Evolutionary conservation across 768 basidiomycete genomes (phyloP).

Genomic region (Naematelia encephala): DNA sequence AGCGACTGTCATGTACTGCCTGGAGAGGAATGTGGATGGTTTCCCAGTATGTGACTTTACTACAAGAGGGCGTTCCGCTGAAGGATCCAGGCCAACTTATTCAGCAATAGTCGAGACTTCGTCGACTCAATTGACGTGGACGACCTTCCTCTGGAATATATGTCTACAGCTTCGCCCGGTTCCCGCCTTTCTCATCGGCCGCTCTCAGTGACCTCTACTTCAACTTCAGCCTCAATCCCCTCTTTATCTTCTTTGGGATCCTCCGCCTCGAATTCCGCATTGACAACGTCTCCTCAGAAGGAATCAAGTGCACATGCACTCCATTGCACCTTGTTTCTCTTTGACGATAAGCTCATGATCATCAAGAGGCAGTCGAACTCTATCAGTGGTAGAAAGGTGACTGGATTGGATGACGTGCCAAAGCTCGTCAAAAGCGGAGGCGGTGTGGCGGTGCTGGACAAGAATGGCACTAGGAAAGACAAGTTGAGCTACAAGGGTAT

Average conservation of each 20-base stretch:
- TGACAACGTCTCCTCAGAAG: slow-evolving; percentile 51
- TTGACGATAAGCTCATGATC: slow-evolving; percentile 89
- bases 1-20: slow-evolving; percentile 79
- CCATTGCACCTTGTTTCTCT: slow-evolving; percentile 85
- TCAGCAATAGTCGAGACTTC: slow-evolving; percentile 80
- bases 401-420: slow-evolving; percentile 65
- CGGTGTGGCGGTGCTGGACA: slow-evolving; percentile 59
- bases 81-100: slow-evolving; percentile 61
- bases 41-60: slow-evolving; percentile 61
- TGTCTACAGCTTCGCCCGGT: slow-evolving; percentile 15
- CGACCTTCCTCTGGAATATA: slow-evolving; percentile 55
- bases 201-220: slow-evolving; percentile 13
- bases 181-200: slow-evolving; percentile 1
- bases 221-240: slow-evolving; percentile 57
- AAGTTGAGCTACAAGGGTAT: slow-evolving; percentile 81
- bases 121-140: slow-evolving; percentile 92
- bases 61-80: neutral
- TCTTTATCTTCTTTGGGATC: slow-evolving; percentile 34
- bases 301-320: neutral
- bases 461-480: slow-evolving; percentile 65
- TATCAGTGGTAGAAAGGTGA: slow-evolving; percentile 45
- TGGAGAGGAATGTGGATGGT: slow-evolving; percentile 78
- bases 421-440: slow-evolving; percentile 57
- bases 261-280: slow-evolving; percentile 7
- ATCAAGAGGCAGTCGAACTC: slow-evolving; percentile 65